Percentiles rank a stretch among this genome's conserved stretches.
These are phyloP conservation scores for Kregervanrija fluxuum DNA, from an alignment of 805 yeast species.

Conservation along the genomic window DNA sequence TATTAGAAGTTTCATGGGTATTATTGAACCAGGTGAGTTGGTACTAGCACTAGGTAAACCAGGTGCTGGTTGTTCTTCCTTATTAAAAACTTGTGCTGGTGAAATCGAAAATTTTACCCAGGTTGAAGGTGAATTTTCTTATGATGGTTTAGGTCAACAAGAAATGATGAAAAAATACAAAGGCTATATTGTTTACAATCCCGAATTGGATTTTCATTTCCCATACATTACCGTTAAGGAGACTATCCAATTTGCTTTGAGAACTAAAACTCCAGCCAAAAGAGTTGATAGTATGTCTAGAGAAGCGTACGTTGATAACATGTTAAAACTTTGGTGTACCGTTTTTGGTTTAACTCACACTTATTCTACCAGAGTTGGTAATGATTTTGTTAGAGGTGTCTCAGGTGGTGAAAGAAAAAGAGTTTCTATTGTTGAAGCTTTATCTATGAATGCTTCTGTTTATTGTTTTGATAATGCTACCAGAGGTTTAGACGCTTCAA, in stretches of 20 bases:
- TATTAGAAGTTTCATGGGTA: conserved; percentile 35
- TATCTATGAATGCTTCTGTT: conserved; percentile 44
- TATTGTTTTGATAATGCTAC: conserved; percentile 67
- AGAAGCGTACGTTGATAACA: conserved; percentile 33
- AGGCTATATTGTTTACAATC: conserved; percentile 49
- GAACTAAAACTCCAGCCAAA: conserved; percentile 55
- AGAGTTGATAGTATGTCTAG: conserved; percentile 35
- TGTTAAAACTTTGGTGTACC: conserved; percentile 44
- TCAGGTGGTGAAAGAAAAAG: conserved; percentile 72
- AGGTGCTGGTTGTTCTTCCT: conserved; percentile 75
- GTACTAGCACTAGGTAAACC: conserved; percentile 65
- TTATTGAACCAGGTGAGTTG: conserved; percentile 55
- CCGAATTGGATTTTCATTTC: conserved; percentile 65
- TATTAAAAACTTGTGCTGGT: conserved; percentile 57
- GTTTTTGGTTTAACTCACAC: conserved; percentile 55
- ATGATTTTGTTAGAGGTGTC: conserved; percentile 58
- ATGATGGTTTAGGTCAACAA: conserved; percentile 52
- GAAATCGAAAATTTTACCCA: conserved; percentile 36
- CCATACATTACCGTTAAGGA: conserved; percentile 72
- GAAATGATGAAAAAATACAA: conserved; percentile 55
- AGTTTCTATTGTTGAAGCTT: conserved; percentile 60
- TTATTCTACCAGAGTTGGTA: conserved; percentile 55
- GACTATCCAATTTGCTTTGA: conserved; percentile 64
- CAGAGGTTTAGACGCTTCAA: conserved; percentile 66
- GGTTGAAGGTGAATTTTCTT: conserved; percentile 48